phyloP scores from a whole-genome alignment of 1,284 basidiomycete genomes.

The Xerocomus nothofagi region DNA sequence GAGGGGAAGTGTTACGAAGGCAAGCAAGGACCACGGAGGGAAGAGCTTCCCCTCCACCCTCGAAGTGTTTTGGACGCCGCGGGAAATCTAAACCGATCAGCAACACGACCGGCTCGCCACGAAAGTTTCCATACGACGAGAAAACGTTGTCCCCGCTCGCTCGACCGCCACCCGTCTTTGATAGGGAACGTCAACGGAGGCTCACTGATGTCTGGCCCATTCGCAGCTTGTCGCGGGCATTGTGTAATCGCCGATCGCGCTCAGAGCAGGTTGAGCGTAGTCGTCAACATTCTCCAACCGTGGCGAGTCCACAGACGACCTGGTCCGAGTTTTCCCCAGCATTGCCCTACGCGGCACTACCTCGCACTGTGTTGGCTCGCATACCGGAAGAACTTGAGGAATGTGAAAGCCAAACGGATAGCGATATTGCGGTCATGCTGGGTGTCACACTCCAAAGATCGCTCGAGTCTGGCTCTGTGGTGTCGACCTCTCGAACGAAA shows the following conservation, averaged over 20 bases:
- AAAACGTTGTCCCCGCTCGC: conserved; percentile 14
- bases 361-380: conserved; percentile 23
- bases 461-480: conserved; percentile 7
- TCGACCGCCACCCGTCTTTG: conserved; percentile 18
- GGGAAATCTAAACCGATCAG: conserved; percentile 9
- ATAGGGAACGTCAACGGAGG: conserved; percentile 15
- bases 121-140: conserved; percentile 14
- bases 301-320: conserved; percentile 24
- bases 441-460: conserved; percentile 14
- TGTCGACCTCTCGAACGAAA: background rate
- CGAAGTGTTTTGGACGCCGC: conserved; percentile 4
- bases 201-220: conserved; percentile 28
- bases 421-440: conserved; percentile 10
- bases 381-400: conserved; percentile 36
- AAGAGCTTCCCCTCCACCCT: background rate
- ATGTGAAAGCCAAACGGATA: conserved; percentile 20
- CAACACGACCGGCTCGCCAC: background rate
- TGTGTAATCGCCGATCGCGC: conserved; percentile 11
- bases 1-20: conserved; percentile 31
- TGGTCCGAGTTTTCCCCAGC: conserved; percentile 34
- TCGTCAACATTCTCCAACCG: background rate
- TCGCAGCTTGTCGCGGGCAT: conserved; percentile 15
- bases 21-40: conserved; percentile 7
- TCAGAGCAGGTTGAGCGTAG: conserved; percentile 2
- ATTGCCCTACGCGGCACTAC: conserved; percentile 18